Conservation (phyloP, 2,329 filamentous ascomycete species). For the Chaetoscypha palmicola region DNA sequence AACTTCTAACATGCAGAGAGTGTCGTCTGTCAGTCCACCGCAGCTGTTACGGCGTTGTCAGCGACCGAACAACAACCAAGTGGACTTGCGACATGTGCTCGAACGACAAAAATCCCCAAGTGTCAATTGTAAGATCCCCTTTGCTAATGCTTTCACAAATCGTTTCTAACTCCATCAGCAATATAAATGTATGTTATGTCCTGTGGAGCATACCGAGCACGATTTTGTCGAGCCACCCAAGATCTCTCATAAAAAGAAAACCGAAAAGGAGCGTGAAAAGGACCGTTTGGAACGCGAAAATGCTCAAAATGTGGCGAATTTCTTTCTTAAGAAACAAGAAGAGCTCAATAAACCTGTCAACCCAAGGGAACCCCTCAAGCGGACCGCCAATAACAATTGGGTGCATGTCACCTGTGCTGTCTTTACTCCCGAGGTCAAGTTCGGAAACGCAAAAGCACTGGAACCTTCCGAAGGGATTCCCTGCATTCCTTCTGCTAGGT, state of each 20-base stretch:
- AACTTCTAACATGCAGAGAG: constrained; percentile 73
- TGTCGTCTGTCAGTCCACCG: constrained; percentile 89
- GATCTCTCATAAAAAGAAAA: constrained; percentile 77
- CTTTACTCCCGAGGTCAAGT: constrained; percentile 89
- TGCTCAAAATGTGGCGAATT: constrained; percentile 70
- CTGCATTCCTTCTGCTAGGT: constrained; percentile 65
- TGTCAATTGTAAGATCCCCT: constrained; percentile 67
- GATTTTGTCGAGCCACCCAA: constrained; percentile 82
- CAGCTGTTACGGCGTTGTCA: constrained; percentile 79
- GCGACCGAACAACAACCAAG: constrained; percentile 63
- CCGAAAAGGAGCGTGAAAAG: constrained; percentile 82
- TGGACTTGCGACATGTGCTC: constrained; percentile 96
- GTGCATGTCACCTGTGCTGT: constrained; percentile 90
- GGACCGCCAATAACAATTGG: constrained; percentile 96
- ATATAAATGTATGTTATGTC: constrained; percentile 90
- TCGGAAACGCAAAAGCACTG: constrained; percentile 74
- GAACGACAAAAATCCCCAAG: constrained; percentile 85
- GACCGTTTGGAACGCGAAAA: constrained; percentile 81
- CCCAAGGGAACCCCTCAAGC: constrained; percentile 85
- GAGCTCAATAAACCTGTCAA: constrained; percentile 75
- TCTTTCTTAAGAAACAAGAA: constrained; percentile 75
- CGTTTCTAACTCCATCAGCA: constrained; percentile 42
- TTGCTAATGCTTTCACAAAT: constrained; percentile 12
- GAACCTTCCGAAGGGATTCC: constrained; percentile 87
- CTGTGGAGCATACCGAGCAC: constrained; percentile 71